Conservation (phyloP, 192 early-diverging fungal species). For the Coemansia guatemalensis region DNA sequence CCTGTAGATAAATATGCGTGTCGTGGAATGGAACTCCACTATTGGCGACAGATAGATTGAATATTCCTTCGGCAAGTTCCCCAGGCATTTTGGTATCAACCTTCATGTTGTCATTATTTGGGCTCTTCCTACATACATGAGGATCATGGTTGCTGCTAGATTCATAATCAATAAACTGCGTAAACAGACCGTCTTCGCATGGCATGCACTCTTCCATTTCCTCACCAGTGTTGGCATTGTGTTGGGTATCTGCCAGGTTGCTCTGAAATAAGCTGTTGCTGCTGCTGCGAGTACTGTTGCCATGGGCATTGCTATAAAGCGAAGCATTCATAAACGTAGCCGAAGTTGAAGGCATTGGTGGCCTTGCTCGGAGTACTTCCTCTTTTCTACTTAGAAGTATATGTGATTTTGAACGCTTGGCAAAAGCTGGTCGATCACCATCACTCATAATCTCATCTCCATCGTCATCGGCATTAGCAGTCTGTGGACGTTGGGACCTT, state of each 20-base stretch:
- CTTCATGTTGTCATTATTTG: not conserved
- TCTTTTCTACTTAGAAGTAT: conserved; percentile 5
- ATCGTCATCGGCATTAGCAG: not conserved
- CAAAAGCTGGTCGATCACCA: not conserved
- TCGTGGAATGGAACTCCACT: not conserved
- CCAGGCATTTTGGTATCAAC: conserved; percentile 13
- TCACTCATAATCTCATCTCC: not conserved
- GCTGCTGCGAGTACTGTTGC: not conserved
- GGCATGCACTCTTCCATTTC: not conserved
- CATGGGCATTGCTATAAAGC: not conserved
- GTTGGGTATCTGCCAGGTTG: not conserved
- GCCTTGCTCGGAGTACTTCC: not conserved
- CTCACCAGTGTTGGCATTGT: not conserved
- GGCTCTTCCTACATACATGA: not conserved
- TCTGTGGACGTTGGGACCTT: not conserved
- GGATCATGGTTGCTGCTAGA: not conserved
- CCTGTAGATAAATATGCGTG: not conserved
- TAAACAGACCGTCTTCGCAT: conserved; percentile 35
- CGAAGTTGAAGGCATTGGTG: not conserved
- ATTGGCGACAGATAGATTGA: conserved; percentile 36
- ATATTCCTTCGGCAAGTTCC: conserved; percentile 38
- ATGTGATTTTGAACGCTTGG: conserved; percentile 28
- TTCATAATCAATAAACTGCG: conserved; percentile 40
- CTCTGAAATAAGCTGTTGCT: not conserved
- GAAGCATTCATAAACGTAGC: not conserved